Percentiles rank a stretch among this genome's conserved stretches.
phyloP scores from a whole-genome alignment of 306 rosid species.

The Vigna trinervia region DNA sequence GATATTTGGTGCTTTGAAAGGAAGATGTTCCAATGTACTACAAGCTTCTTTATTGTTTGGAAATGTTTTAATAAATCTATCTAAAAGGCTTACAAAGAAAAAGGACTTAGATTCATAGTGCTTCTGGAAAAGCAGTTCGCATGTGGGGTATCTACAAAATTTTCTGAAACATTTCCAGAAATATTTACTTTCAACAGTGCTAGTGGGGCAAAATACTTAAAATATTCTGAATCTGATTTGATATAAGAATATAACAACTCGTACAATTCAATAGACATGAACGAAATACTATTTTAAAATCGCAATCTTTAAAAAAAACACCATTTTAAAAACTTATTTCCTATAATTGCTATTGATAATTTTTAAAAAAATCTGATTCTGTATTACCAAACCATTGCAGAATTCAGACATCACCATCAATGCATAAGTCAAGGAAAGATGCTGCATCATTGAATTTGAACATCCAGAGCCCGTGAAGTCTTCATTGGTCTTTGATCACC shows the following conservation, averaged over 20 bases:
- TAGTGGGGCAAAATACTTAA: background rate
- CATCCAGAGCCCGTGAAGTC: conserved; percentile 28
- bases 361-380: background rate
- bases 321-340: background rate
- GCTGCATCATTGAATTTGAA: background rate
- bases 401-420: conserved; percentile 39
- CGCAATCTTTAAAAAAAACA: background rate
- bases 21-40: no score
- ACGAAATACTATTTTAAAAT: background rate
- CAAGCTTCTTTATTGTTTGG: no score
- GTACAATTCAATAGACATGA: no score
- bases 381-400: background rate
- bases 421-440: background rate
- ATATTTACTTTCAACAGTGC: background rate
- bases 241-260: no score
- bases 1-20: no score
- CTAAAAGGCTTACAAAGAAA: background rate
- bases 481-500: conserved; percentile 3
- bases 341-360: background rate
- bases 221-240: background rate
- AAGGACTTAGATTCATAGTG: background rate
- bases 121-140: background rate
- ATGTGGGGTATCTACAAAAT: background rate
- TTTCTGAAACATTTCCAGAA: background rate
- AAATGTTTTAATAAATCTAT: no score